Evolutionary conservation across 192 early-diverging fungal genomes (phyloP), one percentile per base, ranked within the genome.

Genomic region (Allomyces javanicus): DNA sequence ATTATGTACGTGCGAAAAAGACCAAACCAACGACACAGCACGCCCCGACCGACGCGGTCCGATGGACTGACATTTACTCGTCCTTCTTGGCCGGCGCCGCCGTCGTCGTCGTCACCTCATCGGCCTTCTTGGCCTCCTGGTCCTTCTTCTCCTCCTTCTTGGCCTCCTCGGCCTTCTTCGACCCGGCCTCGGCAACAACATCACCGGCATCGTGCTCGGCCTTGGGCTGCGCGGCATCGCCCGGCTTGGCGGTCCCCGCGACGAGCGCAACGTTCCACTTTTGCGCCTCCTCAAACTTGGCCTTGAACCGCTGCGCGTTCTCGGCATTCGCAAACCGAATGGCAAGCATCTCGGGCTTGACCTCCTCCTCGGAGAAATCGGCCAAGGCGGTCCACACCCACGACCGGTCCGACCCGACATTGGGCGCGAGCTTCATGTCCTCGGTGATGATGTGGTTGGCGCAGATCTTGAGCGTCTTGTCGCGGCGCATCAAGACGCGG

Each of bases 381-480:
- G 90, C 82, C 25, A 85, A 73, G 64, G 87, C 90, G 68, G 83
- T 94, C 89, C 90, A 99, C 22, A 99, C 96, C 96, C 96, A 99
- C 43, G 93, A 96, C 68, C 94, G 92, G 79, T 99, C 96, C 40
- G 92, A 95, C 62, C 93, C 94, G 65, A 99, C 87, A 72, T 99
- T 99, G 43, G 96, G 88, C 25, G 84, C 81, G 70, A 99, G 82
- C 45, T 79, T 81, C 89, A 99, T 94, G 58, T 89, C 89, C 7
- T 82, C 64, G 58, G 92, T 85, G 68, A 97, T 72, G 71, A 87
- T 86, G 81, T 99, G 96, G 84, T 99, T 99, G 74, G 94, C 94
- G 75, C 96, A 99, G 70, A 99, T 88, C 87, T 99, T 99, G 72
- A 83, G 85, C 24, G 93, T 99, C 80, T 97, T 96, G 72, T 99